phyloP scores from a whole-genome alignment of 1,284 basidiomycete species.

The Puccinia horiana region DNA sequence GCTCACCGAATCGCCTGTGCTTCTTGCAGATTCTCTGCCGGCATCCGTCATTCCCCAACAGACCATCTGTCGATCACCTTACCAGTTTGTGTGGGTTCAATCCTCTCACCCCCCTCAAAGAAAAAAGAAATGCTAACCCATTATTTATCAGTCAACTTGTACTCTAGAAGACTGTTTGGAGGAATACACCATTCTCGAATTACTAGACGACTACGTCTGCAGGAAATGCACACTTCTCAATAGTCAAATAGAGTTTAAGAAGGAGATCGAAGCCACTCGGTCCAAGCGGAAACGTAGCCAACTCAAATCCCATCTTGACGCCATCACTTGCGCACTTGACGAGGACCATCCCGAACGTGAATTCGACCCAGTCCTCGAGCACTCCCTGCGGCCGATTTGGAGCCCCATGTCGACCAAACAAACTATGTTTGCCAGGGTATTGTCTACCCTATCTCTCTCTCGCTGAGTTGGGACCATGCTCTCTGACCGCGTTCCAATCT shows the following conservation, averaged over 20 bases:
- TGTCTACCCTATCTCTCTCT: slow-evolving; percentile 31
- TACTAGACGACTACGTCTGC: slow-evolving; percentile 79
- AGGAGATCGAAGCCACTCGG: slow-evolving; percentile 68
- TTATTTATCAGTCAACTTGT: slow-evolving; percentile 63
- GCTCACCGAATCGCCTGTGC: slow-evolving; percentile 78
- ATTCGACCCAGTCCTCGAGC: neutral
- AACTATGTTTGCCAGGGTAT: slow-evolving; percentile 78
- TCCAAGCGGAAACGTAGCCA: neutral
- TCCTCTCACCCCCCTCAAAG: neutral
- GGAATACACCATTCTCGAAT: slow-evolving; percentile 78
- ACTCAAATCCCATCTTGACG: neutral
- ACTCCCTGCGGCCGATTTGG: slow-evolving; percentile 66
- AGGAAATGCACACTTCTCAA: slow-evolving; percentile 75
- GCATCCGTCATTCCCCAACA: slow-evolving; percentile 80
- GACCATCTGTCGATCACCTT: slow-evolving; percentile 78
- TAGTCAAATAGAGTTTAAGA: slow-evolving; percentile 66
- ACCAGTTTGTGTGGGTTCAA: slow-evolving; percentile 61
- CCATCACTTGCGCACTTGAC: slow-evolving; percentile 1
- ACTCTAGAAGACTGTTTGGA: slow-evolving; percentile 71
- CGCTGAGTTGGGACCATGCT: slow-evolving; percentile 31
- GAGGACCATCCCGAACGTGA: neutral
- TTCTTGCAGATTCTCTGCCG: slow-evolving; percentile 80
- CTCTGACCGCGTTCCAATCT: no score
- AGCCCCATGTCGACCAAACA: slow-evolving; percentile 79
- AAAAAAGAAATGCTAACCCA: neutral